A percentile compares a stretch with the other conserved stretches of the same genome.
Conservation (phyloP, 352 stramenopile species). For the Globisporangium radiosum region DNA sequence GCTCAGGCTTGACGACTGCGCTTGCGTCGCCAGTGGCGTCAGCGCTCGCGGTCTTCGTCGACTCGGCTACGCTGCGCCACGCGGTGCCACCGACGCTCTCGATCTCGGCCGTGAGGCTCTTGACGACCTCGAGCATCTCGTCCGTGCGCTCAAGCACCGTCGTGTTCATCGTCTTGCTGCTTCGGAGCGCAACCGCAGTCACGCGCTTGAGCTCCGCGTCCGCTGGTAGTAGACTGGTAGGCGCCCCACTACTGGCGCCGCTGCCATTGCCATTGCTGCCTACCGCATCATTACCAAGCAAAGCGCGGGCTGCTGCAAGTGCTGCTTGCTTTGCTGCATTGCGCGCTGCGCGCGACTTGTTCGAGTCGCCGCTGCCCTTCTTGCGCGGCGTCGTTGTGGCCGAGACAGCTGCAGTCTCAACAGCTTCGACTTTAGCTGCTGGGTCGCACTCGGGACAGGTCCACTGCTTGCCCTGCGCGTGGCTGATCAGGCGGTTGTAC, state of each 20-base stretch:
- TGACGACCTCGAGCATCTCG: constrained; percentile 65
- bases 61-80: constrained; percentile 11
- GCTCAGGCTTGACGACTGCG: background rate
- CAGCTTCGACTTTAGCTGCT: constrained; percentile 11
- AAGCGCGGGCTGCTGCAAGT: constrained; percentile 8
- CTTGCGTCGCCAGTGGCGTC: background rate
- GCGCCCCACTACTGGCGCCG: constrained; percentile 1
- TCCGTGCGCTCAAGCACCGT: constrained; percentile 68
- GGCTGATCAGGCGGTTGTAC: constrained; percentile 53
- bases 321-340: constrained; percentile 1
- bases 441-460: constrained; percentile 77
- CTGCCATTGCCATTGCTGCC: constrained; percentile 10
- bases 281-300: constrained; percentile 1
- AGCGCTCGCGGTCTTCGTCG: background rate
- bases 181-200: constrained; percentile 62
- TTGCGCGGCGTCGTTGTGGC: constrained; percentile 24
- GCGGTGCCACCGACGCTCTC: constrained; percentile 29
- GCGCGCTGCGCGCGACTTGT: constrained; percentile 17
- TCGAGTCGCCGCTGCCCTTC: constrained; percentile 24
- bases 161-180: constrained; percentile 67
- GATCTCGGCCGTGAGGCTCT: constrained; percentile 43
- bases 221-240: background rate
- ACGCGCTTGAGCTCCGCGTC: constrained; percentile 58
- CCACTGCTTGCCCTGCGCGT: constrained; percentile 62
- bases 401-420: constrained; percentile 9